Evolutionary conservation across 2,329 filamentous ascomycete genomes (phyloP).

Genomic region (Tricladium varicosporioides): DNA sequence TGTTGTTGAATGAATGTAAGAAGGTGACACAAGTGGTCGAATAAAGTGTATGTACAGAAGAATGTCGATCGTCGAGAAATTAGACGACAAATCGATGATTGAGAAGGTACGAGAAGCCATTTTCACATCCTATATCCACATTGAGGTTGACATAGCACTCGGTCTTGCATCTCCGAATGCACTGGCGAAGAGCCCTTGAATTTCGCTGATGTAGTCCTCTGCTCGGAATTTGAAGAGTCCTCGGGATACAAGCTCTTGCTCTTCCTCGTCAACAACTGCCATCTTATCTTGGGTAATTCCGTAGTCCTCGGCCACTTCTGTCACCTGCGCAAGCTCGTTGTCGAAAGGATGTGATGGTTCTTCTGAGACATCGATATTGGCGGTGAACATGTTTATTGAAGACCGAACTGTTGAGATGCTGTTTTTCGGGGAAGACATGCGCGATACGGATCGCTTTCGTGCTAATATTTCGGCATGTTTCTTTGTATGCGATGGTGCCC

Average conservation of each 20-base stretch:
- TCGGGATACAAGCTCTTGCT: constrained; percentile 64
- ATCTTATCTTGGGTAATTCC: constrained; percentile 53
- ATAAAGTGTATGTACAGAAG: constrained; percentile 27
- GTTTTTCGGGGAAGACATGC: constrained; percentile 57
- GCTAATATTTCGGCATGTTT: constrained; percentile 75
- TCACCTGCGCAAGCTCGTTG: constrained; percentile 85
- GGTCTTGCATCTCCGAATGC: constrained; percentile 29
- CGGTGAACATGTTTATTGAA: constrained; percentile 38
- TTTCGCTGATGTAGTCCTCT: constrained; percentile 80
- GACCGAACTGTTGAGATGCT: constrained; percentile 57
- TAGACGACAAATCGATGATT: constrained; percentile 1
- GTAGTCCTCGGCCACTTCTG: constrained; percentile 90
- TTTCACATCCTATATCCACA: constrained; percentile 32
- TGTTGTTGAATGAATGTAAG: constrained; percentile 26
- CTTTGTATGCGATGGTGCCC: constrained; percentile 86
- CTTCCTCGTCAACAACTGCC: constrained; percentile 70
- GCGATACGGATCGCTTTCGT: constrained; percentile 63
- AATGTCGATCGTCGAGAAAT: constrained; percentile 7
- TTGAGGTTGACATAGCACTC: constrained; percentile 18
- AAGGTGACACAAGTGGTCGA: constrained; percentile 22
- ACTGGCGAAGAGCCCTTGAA: constrained; percentile 56
- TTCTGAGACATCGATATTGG: constrained; percentile 35
- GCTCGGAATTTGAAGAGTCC: constrained; percentile 74
- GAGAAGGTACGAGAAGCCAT: constrained; percentile 18
- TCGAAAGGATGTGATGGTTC: constrained; percentile 70